A percentile compares a stretch with the other conserved stretches of the same genome.
Evolutionary conservation across 1,139 yeast species (phyloP).

Genomic region (Sugiyamaella castrensis): DNA sequence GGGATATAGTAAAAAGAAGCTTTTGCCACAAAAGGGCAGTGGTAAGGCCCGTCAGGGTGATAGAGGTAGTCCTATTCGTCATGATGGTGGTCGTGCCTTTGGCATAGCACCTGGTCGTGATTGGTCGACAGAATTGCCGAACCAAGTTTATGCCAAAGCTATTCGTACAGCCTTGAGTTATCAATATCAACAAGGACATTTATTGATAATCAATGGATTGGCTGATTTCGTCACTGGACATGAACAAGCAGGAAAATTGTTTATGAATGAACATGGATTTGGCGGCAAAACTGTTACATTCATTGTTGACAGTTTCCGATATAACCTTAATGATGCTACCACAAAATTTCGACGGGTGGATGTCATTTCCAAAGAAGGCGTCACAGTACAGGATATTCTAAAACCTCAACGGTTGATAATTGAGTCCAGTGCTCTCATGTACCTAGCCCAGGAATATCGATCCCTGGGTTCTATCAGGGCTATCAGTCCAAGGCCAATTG

Average conservation of each 20-base stretch:
- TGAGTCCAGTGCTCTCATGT: slow-evolving; percentile 71
- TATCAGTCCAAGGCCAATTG: slow-evolving; percentile 17
- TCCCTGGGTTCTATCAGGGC: slow-evolving; percentile 16
- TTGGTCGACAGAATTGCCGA: slow-evolving; percentile 78
- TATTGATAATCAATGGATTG: slow-evolving; percentile 63
- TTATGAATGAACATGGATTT: slow-evolving; percentile 56
- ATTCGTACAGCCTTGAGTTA: slow-evolving; percentile 77
- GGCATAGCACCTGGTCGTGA: slow-evolving; percentile 84
- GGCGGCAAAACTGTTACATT: slow-evolving; percentile 60
- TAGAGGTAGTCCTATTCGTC: slow-evolving; percentile 88
- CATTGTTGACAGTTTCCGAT: slow-evolving; percentile 53
- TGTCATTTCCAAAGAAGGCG: slow-evolving; percentile 70
- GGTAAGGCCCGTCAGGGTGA: slow-evolving; percentile 97
- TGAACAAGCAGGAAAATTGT: slow-evolving; percentile 54
- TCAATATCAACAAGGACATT: slow-evolving; percentile 70
- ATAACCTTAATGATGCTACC: slow-evolving; percentile 52
- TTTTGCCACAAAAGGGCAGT: slow-evolving; percentile 87
- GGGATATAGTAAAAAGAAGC: slow-evolving; percentile 79
- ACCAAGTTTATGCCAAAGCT: slow-evolving; percentile 70
- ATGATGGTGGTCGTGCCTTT: slow-evolving; percentile 86
- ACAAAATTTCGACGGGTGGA: slow-evolving; percentile 54
- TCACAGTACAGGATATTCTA: slow-evolving; percentile 79
- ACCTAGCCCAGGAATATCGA: slow-evolving; percentile 27
- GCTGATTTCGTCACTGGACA: slow-evolving; percentile 51
- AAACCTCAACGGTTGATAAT: slow-evolving; percentile 75